These are phyloP conservation scores for Porogramme epimiltina DNA, from an alignment of 1,284 basidiomycete genomes.

Conservation along the genomic window DNA sequence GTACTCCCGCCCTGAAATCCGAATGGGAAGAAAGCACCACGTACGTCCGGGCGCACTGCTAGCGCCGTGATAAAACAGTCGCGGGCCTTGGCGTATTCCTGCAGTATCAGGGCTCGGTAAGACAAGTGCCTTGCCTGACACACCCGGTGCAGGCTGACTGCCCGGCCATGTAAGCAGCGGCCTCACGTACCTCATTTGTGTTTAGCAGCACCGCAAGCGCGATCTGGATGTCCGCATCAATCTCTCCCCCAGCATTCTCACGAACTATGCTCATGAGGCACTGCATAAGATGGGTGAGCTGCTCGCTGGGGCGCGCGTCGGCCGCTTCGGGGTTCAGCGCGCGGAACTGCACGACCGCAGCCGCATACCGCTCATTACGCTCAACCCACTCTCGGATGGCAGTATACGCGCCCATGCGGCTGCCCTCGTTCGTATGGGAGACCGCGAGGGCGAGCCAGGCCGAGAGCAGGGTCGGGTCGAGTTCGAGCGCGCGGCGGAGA, in stretches of 20 bases:
- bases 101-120: slow-evolving; percentile 6
- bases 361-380: slow-evolving; percentile 56
- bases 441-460: slow-evolving; percentile 93
- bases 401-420: slow-evolving; percentile 72
- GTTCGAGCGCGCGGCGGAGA: slow-evolving; percentile 77
- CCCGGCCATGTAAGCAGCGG: slow-evolving; percentile 8
- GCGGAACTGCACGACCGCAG: slow-evolving; percentile 46
- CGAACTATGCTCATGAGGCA: slow-evolving; percentile 73
- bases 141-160: not conserved
- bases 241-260: slow-evolving; percentile 50
- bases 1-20: not conserved
- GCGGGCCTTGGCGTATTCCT: slow-evolving; percentile 90
- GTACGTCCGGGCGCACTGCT: slow-evolving; percentile 83
- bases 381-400: slow-evolving; percentile 86
- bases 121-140: not conserved
- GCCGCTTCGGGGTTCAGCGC: slow-evolving; percentile 35
- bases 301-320: slow-evolving; percentile 40
- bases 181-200: slow-evolving; percentile 71
- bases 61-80: slow-evolving; percentile 95
- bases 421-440: slow-evolving; percentile 90
- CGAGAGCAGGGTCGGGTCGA: slow-evolving; percentile 77
- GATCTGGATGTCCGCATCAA: slow-evolving; percentile 95
- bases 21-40: slow-evolving; percentile 22
- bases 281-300: slow-evolving; percentile 53
- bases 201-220: slow-evolving; percentile 95